Percentiles rank a stretch among this genome's conserved stretches.
Evolutionary conservation across 257 asterid genomes (phyloP).

Genomic region (Solanum lycopersicoides): DNA sequence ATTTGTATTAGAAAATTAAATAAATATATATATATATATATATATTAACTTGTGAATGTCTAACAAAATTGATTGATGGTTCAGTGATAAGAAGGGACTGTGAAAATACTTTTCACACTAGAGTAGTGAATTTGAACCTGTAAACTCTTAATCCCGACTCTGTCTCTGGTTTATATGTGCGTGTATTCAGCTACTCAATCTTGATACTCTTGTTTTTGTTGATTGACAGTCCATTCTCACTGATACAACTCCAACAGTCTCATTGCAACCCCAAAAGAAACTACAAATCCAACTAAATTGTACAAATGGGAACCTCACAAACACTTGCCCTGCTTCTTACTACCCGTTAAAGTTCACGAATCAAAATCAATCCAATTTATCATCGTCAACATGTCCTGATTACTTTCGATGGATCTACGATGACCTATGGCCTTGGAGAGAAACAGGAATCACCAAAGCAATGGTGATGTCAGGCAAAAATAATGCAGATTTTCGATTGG

Average conservation of each 20-base stretch:
- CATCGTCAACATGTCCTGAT: constrained; percentile 14
- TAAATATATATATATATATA: no score
- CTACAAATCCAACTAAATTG: constrained; percentile 25
- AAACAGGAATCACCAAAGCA: constrained; percentile 22
- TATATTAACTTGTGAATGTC: no score
- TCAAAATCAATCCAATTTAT: not conserved
- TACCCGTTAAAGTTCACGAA: constrained; percentile 17
- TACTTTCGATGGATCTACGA: constrained; percentile 32
- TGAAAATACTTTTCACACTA: no score
- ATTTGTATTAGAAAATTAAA: no score
- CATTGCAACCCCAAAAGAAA: not conserved
- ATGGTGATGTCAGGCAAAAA: constrained; percentile 16
- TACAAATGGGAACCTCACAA: constrained; percentile 1
- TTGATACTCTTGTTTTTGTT: not conserved
- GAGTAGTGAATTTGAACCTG: no score
- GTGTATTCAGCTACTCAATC: not conserved
- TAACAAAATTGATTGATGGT: no score
- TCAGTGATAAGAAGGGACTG: no score
- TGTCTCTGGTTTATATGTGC: not conserved
- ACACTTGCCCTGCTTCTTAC: constrained; percentile 22
- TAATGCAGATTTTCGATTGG: constrained; percentile 23
- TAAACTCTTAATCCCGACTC: not conserved
- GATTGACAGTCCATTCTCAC: constrained; percentile 24
- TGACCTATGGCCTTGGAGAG: constrained; percentile 34
- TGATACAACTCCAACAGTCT: not conserved